Evolutionary conservation across 2,329 filamentous ascomycete species (phyloP).

Genomic region (Beauveria varroae): DNA sequence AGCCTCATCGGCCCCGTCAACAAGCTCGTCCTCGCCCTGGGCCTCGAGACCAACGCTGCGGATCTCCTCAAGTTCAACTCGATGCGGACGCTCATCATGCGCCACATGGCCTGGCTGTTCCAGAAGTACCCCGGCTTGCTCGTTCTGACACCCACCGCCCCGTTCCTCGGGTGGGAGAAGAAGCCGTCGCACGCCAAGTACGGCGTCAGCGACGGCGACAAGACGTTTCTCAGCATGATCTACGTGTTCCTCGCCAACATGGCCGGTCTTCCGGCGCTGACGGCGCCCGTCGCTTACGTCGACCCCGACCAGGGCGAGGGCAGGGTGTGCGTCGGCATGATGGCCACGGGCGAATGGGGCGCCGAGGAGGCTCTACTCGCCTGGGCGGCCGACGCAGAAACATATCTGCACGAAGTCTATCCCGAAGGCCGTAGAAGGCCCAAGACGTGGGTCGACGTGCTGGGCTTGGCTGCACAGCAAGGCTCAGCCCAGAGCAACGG

Average conservation of each 20-base stretch:
- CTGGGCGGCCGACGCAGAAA: conserved; percentile 53
- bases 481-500: neutral
- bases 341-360: conserved; percentile 62
- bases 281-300: conserved; percentile 67
- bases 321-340: conserved; percentile 51
- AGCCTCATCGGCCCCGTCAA: conserved; percentile 57
- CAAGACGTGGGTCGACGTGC: conserved; percentile 51
- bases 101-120: conserved; percentile 66
- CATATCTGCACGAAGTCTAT: conserved; percentile 42
- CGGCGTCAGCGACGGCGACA: conserved; percentile 68
- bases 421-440: conserved; percentile 44
- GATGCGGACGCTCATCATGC: conserved; percentile 70
- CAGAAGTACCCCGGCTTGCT: conserved; percentile 64
- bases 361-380: conserved; percentile 53
- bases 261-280: conserved; percentile 67
- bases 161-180: conserved; percentile 67
- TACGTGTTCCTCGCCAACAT: conserved; percentile 84
- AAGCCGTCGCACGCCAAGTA: conserved; percentile 51
- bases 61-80: conserved; percentile 70
- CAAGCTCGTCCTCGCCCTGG: conserved; percentile 60
- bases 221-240: conserved; percentile 69
- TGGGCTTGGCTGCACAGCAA: conserved; percentile 20
- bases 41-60: conserved; percentile 52
- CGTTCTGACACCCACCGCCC: conserved; percentile 71
- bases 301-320: conserved; percentile 49